Percentiles rank a stretch among this genome's conserved stretches.
These are phyloP conservation scores for Solanum aculeatissimum DNA, from an alignment of 305 asterid genomes.

Conservation along the genomic window DNA sequence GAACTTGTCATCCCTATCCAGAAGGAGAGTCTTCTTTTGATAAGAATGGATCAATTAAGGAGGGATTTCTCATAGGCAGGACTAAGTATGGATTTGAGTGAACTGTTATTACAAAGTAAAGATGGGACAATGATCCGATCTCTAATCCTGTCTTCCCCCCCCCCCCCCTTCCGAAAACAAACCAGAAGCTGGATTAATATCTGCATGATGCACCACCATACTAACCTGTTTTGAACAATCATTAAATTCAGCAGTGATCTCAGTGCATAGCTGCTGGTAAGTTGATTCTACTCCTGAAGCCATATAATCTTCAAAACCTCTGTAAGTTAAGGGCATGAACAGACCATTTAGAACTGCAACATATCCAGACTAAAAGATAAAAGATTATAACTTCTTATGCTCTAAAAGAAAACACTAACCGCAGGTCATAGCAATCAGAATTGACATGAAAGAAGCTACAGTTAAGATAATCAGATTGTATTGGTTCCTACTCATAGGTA, in stretches of 20 bases:
- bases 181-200: not conserved
- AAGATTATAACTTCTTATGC: not conserved
- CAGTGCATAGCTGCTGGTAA: conserved; percentile 83
- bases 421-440: not conserved
- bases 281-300: conserved; percentile 70
- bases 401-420: not conserved
- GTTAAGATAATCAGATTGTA: not conserved
- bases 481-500: not conserved
- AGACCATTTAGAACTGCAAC: not conserved
- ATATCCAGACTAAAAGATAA: not conserved
- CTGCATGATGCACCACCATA: not conserved
- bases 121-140: not conserved
- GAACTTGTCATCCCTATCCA: not conserved
- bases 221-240: conserved; percentile 87
- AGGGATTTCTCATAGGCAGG: not conserved
- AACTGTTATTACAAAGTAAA: not conserved
- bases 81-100: not conserved
- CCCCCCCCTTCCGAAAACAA: not conserved
- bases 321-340: conserved; percentile 13
- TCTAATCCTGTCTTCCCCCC: not conserved
- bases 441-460: not conserved
- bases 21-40: not conserved
- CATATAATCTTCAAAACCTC: conserved; percentile 79
- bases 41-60: not conserved
- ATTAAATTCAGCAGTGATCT: conserved; percentile 72